phyloP scores from a whole-genome alignment of 176 grass and related monocot genomes.

The Musa troglodytarum region DNA sequence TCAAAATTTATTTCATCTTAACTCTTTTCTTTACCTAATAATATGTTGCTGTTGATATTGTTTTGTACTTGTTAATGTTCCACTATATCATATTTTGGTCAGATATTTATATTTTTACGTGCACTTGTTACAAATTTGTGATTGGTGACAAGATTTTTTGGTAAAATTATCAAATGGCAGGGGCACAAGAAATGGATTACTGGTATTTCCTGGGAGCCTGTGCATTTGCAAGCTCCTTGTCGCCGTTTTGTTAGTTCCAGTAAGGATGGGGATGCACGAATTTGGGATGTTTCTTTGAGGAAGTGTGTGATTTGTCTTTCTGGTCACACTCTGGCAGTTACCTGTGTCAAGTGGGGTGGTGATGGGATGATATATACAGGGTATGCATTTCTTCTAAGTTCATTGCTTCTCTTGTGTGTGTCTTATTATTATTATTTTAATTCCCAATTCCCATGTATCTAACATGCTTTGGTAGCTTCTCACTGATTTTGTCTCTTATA shows the following conservation, averaged over 20 bases:
- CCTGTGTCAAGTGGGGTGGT: slow-evolving; percentile 97
- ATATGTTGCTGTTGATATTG: background rate
- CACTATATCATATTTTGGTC: background rate
- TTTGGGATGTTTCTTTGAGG: slow-evolving; percentile 73
- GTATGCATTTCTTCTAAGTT: slow-evolving; percentile 24
- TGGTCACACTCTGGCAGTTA: slow-evolving; percentile 77
- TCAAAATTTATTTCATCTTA: background rate
- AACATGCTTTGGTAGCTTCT: background rate
- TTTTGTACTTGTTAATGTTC: background rate
- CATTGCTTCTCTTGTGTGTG: background rate
- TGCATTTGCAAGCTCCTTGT: slow-evolving; percentile 83
- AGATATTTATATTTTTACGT: background rate
- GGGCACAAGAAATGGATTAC: slow-evolving; percentile 98
- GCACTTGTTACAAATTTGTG: background rate
- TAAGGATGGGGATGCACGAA: slow-evolving; percentile 93
- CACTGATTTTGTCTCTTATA: background rate
- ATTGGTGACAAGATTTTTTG: background rate
- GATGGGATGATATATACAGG: slow-evolving; percentile 93
- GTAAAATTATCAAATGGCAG: slow-evolving; percentile 20
- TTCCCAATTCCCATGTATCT: no score
- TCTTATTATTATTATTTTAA: background rate
- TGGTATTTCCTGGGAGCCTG: slow-evolving; percentile 87
- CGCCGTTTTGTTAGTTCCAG: slow-evolving; percentile 86
- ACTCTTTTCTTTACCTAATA: background rate
- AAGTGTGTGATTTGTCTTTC: slow-evolving; percentile 77